These are phyloP conservation scores for Arthrobotrys musiformis DNA, from an alignment of 2,329 filamentous ascomycete species.

Conservation along the genomic window DNA sequence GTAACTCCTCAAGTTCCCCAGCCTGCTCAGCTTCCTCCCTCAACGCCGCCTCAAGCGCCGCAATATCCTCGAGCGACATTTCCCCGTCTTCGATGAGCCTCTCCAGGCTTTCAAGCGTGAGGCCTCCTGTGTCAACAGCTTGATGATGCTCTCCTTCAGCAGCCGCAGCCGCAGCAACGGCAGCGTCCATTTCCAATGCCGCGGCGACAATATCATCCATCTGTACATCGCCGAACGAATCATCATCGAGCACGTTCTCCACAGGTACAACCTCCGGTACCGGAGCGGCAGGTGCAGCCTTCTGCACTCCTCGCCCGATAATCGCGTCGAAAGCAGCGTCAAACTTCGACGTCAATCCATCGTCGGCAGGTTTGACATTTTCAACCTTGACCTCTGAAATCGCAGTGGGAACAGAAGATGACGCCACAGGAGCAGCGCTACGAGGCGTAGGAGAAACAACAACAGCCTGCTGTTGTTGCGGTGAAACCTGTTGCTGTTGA, in stretches of 20 bases:
- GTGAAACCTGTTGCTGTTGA: not conserved
- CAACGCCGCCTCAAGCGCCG: slow-evolving; percentile 42
- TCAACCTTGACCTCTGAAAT: not conserved
- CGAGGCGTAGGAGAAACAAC: not conserved
- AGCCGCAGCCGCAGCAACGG: not conserved
- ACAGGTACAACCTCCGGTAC: not conserved
- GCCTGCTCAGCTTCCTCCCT: not conserved
- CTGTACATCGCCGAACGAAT: slow-evolving; percentile 11
- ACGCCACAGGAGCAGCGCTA: too few relatives aligned
- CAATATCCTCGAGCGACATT: slow-evolving; percentile 48
- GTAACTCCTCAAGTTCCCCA: not conserved
- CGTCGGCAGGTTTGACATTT: slow-evolving; percentile 7
- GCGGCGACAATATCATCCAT: slow-evolving; percentile 14
- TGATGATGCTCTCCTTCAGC: slow-evolving; percentile 23
- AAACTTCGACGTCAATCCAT: slow-evolving; percentile 42
- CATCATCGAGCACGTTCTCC: not conserved
- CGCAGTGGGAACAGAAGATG: not conserved
- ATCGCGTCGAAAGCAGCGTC: slow-evolving; percentile 52
- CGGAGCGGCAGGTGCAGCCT: not conserved
- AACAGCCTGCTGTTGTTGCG: not conserved
- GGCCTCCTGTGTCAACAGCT: not conserved
- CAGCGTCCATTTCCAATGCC: slow-evolving; percentile 5
- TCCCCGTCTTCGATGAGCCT: slow-evolving; percentile 40
- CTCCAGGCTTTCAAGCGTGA: slow-evolving; percentile 30
- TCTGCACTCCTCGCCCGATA: slow-evolving; percentile 21